These are phyloP conservation scores for Phascolomyces articulosus DNA, from an alignment of 371 early-diverging fungal species.

Conservation along the genomic window DNA sequence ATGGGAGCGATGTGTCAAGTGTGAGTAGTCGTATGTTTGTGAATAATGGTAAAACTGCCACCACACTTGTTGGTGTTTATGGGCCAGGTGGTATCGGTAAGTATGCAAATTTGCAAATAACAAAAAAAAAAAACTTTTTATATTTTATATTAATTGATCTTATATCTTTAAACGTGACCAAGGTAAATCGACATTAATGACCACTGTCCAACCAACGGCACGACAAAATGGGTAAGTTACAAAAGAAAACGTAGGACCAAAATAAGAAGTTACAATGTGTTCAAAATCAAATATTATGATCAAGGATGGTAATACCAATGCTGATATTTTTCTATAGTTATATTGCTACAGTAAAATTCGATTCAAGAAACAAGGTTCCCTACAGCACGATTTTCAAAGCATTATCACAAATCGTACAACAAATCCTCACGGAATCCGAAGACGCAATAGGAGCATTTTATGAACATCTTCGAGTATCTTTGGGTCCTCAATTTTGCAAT, in stretches of 20 bases:
- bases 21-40: slow-evolving; percentile 10
- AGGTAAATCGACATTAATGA: slow-evolving; percentile 47
- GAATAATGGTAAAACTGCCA: slow-evolving; percentile 12
- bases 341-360: slow-evolving; percentile 45
- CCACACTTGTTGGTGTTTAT: slow-evolving; percentile 28
- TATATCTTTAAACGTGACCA: background rate
- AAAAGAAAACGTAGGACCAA: too few species aligned
- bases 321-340: slow-evolving; percentile 22
- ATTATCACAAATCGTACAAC: slow-evolving; percentile 47
- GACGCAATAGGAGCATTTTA: slow-evolving; percentile 41
- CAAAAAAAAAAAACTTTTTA: too few species aligned
- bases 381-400: slow-evolving; percentile 42
- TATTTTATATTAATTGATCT: too few species aligned
- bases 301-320: too few species aligned
- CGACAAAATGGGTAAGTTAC: slow-evolving; percentile 38
- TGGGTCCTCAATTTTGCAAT: slow-evolving; percentile 39
- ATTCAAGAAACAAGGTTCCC: slow-evolving; percentile 40
- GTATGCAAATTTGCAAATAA: too few species aligned
- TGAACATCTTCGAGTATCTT: slow-evolving; percentile 26
- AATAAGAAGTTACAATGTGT: too few species aligned
- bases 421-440: slow-evolving; percentile 46
- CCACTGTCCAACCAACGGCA: slow-evolving; percentile 37
- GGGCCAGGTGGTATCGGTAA: slow-evolving; percentile 44
- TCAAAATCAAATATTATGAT: too few species aligned
- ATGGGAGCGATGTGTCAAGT: slow-evolving; percentile 34